phyloP scores from a whole-genome alignment of 2,329 filamentous ascomycete species.

The Ascochyta koolunga region DNA sequence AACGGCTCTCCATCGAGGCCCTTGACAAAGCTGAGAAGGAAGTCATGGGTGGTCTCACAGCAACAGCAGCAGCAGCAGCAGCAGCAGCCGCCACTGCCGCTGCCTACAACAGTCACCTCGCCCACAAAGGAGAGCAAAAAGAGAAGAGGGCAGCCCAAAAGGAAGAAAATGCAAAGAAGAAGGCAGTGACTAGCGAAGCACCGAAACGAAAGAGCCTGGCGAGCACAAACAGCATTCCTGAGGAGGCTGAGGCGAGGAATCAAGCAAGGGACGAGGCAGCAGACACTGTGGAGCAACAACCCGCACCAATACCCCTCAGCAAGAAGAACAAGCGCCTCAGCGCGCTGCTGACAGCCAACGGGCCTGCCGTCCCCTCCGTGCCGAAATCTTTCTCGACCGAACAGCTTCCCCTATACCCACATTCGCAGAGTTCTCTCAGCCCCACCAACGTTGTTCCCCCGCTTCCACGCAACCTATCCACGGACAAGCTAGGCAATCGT shows the following conservation, averaged over 20 bases:
- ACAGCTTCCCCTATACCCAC: conserved; percentile 47
- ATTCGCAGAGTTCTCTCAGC: conserved; percentile 41
- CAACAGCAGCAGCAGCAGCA: conserved; percentile 23
- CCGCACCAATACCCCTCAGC: conserved; percentile 28
- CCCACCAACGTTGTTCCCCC: conserved; percentile 48
- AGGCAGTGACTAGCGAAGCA: conserved; percentile 21
- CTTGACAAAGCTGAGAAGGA: conserved; percentile 43
- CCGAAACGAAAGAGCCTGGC: conserved; percentile 35
- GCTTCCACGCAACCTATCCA: conserved; percentile 49
- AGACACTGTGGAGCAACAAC: conserved; percentile 26
- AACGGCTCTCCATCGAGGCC: conserved; percentile 39
- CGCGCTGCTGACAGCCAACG: conserved; percentile 37
- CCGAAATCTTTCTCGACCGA: conserved; percentile 59
- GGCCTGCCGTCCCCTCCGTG: conserved; percentile 48
- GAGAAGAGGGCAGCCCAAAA: conserved; percentile 20
- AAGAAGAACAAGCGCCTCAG: conserved; percentile 47
- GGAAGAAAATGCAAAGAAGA: conserved; percentile 25
- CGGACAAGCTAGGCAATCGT: conserved; percentile 48
- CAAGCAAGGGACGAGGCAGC: conserved; percentile 24
- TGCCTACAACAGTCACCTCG: conserved; percentile 13
- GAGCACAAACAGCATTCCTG: conserved; percentile 37
- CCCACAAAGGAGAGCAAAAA: conserved; percentile 22
- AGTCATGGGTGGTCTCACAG: conserved; percentile 43
- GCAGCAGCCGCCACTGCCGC: conserved; percentile 18
- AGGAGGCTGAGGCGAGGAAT: conserved; percentile 34